Evolutionary conservation across 2,329 filamentous ascomycete genomes (phyloP), one percentile per base, ranked within the genome.

Genomic region (Alternaria metachromatica): DNA sequence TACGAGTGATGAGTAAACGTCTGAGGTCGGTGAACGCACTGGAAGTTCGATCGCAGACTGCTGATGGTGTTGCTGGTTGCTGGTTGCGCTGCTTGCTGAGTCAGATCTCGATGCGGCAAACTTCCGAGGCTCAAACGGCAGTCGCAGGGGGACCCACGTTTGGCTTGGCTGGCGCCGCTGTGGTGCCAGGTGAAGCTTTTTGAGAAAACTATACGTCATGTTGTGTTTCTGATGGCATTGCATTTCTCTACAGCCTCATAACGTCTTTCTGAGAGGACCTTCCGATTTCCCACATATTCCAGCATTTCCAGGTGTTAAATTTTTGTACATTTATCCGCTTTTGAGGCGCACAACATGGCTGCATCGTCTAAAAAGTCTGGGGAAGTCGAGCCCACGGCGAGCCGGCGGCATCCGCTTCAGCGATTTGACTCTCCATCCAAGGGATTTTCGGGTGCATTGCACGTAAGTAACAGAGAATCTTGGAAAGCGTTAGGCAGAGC

Each of bases 381-480:
- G 2, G 28, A 55, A 10, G 43, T 69, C 8, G 67, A 74, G 15
- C 63, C 65, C 30, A 59, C 71, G 63, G 66, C 80, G 55, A 71
- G 78, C 58, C 72, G 74, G 54, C 77, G 74, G 49, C 90, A 93
- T 80, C 87, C 86, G 46, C 84, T 92, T 5, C 91, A 93, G 79
- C 84, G 89, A 43, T 80, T 92, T 20, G 75, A 84, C 4, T 89
- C 90, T 63, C 91, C 91, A 1, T 90, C 89, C 2, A 86, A 86
- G 62, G 85, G 85, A 44, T 71, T 87, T 60, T 93, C 91, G 3
- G 85, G 90, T 21, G 63, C 87, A 10, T 77, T 92, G 45, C 91
- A 94, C 77, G 77, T 84, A 61, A 54, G 67, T 69, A 9, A 12
- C 11, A 33, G 28, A 26, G 28, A 33, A 33, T 12, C 5, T 30